Percentiles rank a stretch among this genome's conserved stretches.
Conservation (phyloP, 108 stramenopile species). For the Poteriospumella lacustris region DNA sequence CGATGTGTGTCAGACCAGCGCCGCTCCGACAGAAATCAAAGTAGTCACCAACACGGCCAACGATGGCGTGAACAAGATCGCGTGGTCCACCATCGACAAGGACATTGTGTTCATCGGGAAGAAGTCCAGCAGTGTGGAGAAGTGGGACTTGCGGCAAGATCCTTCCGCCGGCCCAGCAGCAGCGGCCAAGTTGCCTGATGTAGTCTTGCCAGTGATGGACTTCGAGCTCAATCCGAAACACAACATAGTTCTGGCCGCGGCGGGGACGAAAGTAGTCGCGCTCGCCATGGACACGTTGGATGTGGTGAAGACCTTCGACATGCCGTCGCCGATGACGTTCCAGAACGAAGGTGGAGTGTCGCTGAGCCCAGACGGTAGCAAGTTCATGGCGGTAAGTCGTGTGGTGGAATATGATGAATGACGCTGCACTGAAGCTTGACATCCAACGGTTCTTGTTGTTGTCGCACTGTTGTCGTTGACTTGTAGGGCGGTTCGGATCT, state of each 20-base stretch:
- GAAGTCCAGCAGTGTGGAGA: not conserved
- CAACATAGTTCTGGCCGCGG: not conserved
- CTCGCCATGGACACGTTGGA: not conserved
- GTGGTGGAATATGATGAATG: too few relatives aligned
- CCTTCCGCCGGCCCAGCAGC: not conserved
- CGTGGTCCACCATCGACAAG: not conserved
- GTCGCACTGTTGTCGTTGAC: too few relatives aligned
- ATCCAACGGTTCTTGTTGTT: too few relatives aligned
- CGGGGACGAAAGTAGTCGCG: not conserved
- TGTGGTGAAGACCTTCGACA: conserved; percentile 39
- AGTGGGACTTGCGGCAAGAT: conserved; percentile 5
- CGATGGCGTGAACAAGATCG: conserved; percentile 40
- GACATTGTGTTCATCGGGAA: not conserved
- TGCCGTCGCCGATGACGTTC: conserved; percentile 82
- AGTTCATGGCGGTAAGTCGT: conserved; percentile 68
- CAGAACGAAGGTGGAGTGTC: conserved; percentile 86
- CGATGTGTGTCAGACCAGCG: conserved; percentile 38
- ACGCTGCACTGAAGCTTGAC: too few relatives aligned
- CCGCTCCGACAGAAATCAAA: not conserved
- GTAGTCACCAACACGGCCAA: not conserved
- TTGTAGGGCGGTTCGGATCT: conserved; percentile 62
- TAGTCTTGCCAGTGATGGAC: not conserved
- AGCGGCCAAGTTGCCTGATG: not conserved
- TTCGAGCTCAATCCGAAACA: not conserved
- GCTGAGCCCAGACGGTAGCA: conserved; percentile 72